Conservation (phyloP, 108 stramenopile genomes). For the Stephanodiscus minutulus region DNA sequence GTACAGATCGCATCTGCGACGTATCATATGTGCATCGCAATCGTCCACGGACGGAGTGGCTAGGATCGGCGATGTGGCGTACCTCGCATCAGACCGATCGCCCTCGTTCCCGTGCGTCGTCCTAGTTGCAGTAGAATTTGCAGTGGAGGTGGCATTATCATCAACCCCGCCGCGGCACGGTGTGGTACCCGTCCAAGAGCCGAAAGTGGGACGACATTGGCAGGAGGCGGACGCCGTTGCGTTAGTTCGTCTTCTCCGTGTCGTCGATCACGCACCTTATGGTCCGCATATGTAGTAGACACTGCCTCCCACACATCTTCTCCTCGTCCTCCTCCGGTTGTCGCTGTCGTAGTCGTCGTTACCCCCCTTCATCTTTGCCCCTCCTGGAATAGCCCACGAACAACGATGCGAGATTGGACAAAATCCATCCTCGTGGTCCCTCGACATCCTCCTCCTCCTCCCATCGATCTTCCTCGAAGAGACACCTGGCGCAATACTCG, state of each 20-base stretch:
- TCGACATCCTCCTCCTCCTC: not conserved
- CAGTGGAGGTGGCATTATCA: not conserved
- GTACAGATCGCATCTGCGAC: slow-evolving; percentile 24
- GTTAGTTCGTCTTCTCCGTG: slow-evolving; percentile 22
- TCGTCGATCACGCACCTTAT: slow-evolving; percentile 28
- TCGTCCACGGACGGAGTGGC: slow-evolving; percentile 23
- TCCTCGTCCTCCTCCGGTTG: not conserved
- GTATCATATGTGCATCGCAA: slow-evolving; percentile 33
- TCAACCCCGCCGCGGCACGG: too few relatives aligned
- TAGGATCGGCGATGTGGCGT: slow-evolving; percentile 39
- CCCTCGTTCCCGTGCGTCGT: slow-evolving; percentile 8
- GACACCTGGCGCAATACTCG: slow-evolving; percentile 24
- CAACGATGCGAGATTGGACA: not conserved
- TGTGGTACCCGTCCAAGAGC: slow-evolving; percentile 6
- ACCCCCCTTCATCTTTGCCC: too few relatives aligned
- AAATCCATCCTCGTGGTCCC: too few relatives aligned
- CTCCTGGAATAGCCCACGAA: not conserved
- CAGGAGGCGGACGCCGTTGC: slow-evolving; percentile 25
- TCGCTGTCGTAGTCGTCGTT: not conserved
- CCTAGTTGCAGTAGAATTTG: not conserved
- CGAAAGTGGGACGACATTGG: slow-evolving; percentile 40
- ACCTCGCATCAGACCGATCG: slow-evolving; percentile 24
- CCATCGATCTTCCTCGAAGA: slow-evolving; percentile 5
- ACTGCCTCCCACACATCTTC: not conserved
- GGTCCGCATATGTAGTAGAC: not conserved